phyloP scores from a whole-genome alignment of 371 early-diverging fungal species.

The Mucor circinelloides region DNA sequence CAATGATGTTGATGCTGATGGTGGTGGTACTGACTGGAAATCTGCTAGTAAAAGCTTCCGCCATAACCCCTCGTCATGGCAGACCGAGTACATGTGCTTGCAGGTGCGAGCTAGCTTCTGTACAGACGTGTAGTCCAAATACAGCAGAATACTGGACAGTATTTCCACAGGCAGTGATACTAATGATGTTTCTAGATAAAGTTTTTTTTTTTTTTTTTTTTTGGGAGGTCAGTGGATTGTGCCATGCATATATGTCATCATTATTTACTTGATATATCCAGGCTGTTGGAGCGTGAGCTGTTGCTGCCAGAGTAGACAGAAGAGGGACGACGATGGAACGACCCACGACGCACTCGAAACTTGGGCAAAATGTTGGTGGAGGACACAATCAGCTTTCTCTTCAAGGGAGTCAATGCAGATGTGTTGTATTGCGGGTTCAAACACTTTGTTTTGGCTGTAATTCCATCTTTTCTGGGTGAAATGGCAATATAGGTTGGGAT shows the following conservation, averaged over 20 bases:
- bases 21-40: constrained; percentile 19
- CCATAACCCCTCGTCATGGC: constrained; percentile 32
- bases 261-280: constrained; percentile 7
- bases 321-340: constrained; percentile 11
- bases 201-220: too few species aligned
- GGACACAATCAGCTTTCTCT: constrained; percentile 18
- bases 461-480: constrained; percentile 28
- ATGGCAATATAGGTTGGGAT: constrained; percentile 26
- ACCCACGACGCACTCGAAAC: constrained; percentile 4
- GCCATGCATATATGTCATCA: not conserved
- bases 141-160: constrained; percentile 22
- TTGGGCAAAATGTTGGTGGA: constrained; percentile 26
- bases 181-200: not conserved
- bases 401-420: constrained; percentile 12
- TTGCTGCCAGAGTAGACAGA: constrained; percentile 5
- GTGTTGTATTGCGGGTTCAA: constrained; percentile 13
- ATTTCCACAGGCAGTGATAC: constrained; percentile 31
- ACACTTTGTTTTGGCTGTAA: constrained; percentile 25
- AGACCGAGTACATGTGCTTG: constrained; percentile 17
- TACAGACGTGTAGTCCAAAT: constrained; percentile 28
- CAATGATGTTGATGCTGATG: not conserved
- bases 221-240: not conserved
- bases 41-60: constrained; percentile 25
- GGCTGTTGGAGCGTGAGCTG: not conserved
- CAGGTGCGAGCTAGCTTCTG: constrained; percentile 31